Percentiles rank a stretch among this genome's conserved stretches.
Evolutionary conservation across 768 basidiomycete genomes (phyloP).

Genomic region (Tulasnella sp.): DNA sequence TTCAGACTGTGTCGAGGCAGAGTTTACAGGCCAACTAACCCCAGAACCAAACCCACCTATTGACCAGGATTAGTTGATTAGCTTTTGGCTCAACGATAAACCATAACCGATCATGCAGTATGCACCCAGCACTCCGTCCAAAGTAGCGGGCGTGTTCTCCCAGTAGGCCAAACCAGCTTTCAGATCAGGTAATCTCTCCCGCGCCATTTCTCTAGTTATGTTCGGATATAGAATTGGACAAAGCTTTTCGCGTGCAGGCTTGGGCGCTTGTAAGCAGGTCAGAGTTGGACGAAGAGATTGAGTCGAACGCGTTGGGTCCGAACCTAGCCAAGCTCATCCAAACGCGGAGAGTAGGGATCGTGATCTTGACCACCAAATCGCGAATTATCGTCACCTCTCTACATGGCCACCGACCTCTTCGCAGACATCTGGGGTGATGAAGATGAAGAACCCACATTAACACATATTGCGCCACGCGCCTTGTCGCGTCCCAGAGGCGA

Average conservation of each 20-base stretch:
- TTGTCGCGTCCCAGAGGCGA: not conserved
- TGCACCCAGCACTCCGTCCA: slow-evolving; percentile 78
- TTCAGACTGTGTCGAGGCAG: too few relatives aligned
- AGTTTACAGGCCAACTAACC: slow-evolving; percentile 29
- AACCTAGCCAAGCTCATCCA: too few relatives aligned
- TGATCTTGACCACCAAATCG: too few relatives aligned
- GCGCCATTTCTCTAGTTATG: too few relatives aligned
- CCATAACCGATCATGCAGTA: not conserved
- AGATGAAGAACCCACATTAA: not conserved
- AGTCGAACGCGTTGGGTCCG: too few relatives aligned
- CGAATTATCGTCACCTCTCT: too few relatives aligned
- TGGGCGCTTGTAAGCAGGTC: too few relatives aligned
- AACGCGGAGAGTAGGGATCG: too few relatives aligned
- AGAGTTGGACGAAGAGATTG: too few relatives aligned
- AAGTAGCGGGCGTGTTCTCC: slow-evolving; percentile 65
- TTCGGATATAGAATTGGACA: too few relatives aligned
- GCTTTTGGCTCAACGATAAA: slow-evolving; percentile 23
- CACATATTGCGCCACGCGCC: not conserved
- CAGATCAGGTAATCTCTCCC: slow-evolving; percentile 38
- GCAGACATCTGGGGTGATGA: slow-evolving; percentile 7
- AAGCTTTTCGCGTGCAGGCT: too few relatives aligned
- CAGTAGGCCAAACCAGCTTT: slow-evolving; percentile 79
- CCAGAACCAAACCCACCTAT: slow-evolving; percentile 47
- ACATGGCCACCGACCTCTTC: not conserved
- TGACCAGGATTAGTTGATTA: slow-evolving; percentile 20